Conservation (phyloP, 345 rosid species). For the Bruguiera parviflora region DNA sequence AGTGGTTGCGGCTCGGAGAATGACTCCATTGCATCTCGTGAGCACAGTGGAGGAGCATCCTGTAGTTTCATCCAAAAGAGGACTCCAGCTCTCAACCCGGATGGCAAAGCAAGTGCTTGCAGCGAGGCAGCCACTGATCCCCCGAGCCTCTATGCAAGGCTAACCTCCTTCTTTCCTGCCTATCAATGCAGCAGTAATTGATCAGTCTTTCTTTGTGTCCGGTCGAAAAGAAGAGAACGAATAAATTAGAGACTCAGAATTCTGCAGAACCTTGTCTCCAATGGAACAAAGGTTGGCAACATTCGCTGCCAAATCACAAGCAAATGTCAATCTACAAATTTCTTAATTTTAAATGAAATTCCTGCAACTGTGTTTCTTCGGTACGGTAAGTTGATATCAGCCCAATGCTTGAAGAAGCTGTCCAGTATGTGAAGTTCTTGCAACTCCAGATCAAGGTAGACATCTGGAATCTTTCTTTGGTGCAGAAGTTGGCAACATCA, state of each 20-base stretch:
- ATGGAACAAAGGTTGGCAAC: constrained; percentile 69
- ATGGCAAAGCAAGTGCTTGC: constrained; percentile 67
- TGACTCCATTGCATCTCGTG: constrained; percentile 44
- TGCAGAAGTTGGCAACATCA: background rate
- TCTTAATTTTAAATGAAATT: background rate
- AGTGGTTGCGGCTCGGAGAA: constrained; percentile 56
- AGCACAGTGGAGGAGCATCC: constrained; percentile 32
- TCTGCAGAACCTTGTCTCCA: constrained; percentile 77
- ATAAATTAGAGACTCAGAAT: constrained; percentile 73
- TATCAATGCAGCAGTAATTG: background rate
- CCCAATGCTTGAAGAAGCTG: constrained; percentile 97
- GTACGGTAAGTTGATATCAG: constrained; percentile 70
- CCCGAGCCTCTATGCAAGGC: constrained; percentile 82
- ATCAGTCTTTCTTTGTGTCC: constrained; percentile 4
- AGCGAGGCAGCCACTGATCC: constrained; percentile 79
- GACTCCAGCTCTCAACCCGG: constrained; percentile 38
- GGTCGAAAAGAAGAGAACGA: constrained; percentile 82
- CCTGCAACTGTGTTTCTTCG: background rate
- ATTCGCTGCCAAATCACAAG: background rate
- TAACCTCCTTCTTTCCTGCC: constrained; percentile 14
- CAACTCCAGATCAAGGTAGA: constrained; percentile 80
- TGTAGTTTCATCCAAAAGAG: constrained; percentile 15
- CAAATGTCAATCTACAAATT: background rate
- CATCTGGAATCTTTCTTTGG: background rate
- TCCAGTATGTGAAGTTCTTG: constrained; percentile 71